Conservation (phyloP, 768 basidiomycete species). For the Naganishia kalamii region DNA sequence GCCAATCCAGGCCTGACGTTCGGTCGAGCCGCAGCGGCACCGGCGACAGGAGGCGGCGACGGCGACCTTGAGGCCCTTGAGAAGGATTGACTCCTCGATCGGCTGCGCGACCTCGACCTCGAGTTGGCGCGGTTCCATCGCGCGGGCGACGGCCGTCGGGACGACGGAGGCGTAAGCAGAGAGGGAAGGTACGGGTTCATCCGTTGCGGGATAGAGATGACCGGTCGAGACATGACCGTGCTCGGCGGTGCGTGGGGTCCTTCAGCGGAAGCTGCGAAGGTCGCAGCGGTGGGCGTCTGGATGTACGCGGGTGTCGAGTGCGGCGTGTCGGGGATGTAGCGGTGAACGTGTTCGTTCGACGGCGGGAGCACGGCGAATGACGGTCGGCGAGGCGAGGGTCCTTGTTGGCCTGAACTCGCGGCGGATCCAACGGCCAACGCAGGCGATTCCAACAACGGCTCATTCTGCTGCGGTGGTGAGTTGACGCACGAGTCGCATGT, state of each 20-base stretch:
- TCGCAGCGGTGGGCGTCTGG: background rate
- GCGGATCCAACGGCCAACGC: background rate
- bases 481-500: slow-evolving; percentile 2
- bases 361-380: background rate
- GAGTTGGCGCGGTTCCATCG: slow-evolving; percentile 6
- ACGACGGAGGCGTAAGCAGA: slow-evolving; percentile 36
- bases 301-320: background rate
- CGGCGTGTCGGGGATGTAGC: background rate
- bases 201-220: slow-evolving; percentile 6
- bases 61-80: background rate
- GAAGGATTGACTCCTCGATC: background rate
- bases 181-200: slow-evolving; percentile 27
- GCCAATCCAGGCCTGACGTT: background rate
- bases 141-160: slow-evolving; percentile 28
- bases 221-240: background rate
- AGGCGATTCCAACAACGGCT: background rate
- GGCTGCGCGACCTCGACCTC: slow-evolving; percentile 8
- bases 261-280: background rate
- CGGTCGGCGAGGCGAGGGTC: background rate
- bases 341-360: background rate
- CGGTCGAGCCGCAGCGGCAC: background rate
- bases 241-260: slow-evolving; percentile 1
- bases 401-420: background rate
- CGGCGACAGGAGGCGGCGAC: background rate
- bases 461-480: background rate